Base-by-base conservation (phyloP, 352 stramenopile species). In the Phytophthora niederhauseri region DNA sequence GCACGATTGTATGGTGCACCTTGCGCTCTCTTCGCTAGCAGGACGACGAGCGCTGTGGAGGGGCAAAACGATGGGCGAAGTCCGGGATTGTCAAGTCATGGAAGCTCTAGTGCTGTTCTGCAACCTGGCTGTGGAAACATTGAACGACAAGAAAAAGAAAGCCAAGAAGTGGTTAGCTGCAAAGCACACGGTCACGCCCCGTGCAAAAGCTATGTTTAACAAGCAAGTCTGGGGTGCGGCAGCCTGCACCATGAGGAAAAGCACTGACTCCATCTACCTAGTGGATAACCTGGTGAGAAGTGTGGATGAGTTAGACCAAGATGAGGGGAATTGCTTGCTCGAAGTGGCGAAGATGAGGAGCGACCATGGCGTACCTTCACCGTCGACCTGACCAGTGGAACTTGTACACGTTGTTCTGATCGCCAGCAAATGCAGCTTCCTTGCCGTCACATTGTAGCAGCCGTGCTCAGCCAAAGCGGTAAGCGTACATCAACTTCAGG, bases 121-220 rank as follows among this genome's bases (percentile, higher is more conserved):
- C 14, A 22, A 48, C 2, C 41, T 48, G 14, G 41, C 41, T 48
- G 41, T 48, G 14, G 15, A 48, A 9, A 48, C 15, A 22, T 20
- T 48, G 17, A 48, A 48, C 15, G 41, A 48, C 17, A 48, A 20
- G 41, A 48, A 48, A 48, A 11, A 48, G 17, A 48, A 48, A 22
- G 41, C 14, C 15, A 48, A 48, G 41, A 48, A 48, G 41, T 48
- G 41, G 41, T 48, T 48, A 48, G 41, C 41, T 5, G 14, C 41
- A 22, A 48, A 48, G 15, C 41, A 48, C 41, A 48, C 41, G 15
- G 17, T 48, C 41, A 48, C 41, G 6, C 41, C 14, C 41, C 41
- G 41, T 48, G 17, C 41, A 48, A 48, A 48, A 22, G 41, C 41
- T 22, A 48, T 48, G 41, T 48, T 48, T 48, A 17, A 48, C 41